phyloP scores from a whole-genome alignment of 2,329 filamentous ascomycete species.

The Curvularia eragrostidis region DNA sequence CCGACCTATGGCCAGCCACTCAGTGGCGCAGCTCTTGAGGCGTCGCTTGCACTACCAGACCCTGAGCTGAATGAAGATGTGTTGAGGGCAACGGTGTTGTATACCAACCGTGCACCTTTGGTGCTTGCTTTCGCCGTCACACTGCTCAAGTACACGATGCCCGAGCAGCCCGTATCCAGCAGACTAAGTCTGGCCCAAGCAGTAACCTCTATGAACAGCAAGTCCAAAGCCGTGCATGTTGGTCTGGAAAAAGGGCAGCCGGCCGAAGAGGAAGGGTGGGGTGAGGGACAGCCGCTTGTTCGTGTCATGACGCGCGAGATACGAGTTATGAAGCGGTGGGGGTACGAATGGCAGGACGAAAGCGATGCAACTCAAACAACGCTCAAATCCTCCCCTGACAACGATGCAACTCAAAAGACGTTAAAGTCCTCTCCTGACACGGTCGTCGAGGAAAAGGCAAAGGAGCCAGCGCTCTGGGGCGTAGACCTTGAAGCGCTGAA shows the following conservation, averaged over 20 bases:
- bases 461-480: conserved; percentile 63
- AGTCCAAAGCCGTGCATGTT: conserved; percentile 75
- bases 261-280: conserved; percentile 75
- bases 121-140: conserved; percentile 81
- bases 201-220: conserved; percentile 81
- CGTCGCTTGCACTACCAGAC: conserved; percentile 65
- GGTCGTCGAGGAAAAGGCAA: conserved; percentile 21
- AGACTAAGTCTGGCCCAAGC: conserved; percentile 82
- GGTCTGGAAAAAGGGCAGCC: conserved; percentile 71
- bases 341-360: conserved; percentile 59
- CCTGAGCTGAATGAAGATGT: conserved; percentile 63
- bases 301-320: conserved; percentile 76
- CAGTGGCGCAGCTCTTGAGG: conserved; percentile 66
- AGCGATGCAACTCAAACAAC: conserved; percentile 22
- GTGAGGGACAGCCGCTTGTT: conserved; percentile 75
- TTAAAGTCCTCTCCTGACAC: conserved; percentile 23
- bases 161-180: conserved; percentile 84
- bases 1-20: conserved; percentile 38
- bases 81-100: conserved; percentile 64
- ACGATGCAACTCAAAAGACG: conserved; percentile 21
- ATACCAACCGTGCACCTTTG: conserved; percentile 82
- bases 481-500: conserved; percentile 64
- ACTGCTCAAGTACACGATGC: conserved; percentile 80
- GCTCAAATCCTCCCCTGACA: conserved; percentile 22
- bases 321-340: conserved; percentile 76